Evolutionary conservation across 169 alveolate genomes (phyloP).

Genomic region (Neospora caninum): DNA sequence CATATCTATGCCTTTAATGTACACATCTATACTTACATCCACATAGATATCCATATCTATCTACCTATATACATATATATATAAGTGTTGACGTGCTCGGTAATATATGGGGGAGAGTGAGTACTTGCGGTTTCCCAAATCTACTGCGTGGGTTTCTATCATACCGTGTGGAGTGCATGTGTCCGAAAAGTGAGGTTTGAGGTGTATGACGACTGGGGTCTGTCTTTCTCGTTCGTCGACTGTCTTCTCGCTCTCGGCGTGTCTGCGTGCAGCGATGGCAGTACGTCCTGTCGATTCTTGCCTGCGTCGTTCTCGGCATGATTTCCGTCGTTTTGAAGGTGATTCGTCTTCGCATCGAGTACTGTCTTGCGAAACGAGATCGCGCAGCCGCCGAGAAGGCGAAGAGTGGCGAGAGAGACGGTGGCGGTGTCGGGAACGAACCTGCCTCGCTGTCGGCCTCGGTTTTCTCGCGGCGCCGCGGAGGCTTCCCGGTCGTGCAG

Average conservation of each 20-base stretch:
- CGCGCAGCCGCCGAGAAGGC: conserved; percentile 5
- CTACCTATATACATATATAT: neutral
- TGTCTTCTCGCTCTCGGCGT: neutral
- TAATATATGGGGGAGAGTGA: too few relatives aligned
- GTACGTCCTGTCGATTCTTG: conserved; percentile 7
- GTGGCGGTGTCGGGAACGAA: neutral
- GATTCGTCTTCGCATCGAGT: conserved; percentile 17
- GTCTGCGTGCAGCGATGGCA: conserved; percentile 18
- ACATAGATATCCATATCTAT: neutral
- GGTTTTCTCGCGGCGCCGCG: neutral
- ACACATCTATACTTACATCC: neutral
- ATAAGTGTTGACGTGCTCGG: neutral
- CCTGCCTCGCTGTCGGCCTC: neutral
- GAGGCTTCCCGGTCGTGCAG: conserved; percentile 47
- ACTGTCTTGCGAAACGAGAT: neutral
- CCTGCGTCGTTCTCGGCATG: conserved; percentile 26
- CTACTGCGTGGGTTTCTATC: neutral
- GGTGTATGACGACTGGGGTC: too few relatives aligned
- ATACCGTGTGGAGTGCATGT: neutral
- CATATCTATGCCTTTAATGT: neutral
- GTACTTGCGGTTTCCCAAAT: too few relatives aligned
- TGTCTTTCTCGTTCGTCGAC: neutral
- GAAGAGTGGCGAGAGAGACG: neutral
- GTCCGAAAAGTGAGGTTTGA: neutral
- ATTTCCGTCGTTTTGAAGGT: conserved; percentile 32